These are phyloP conservation scores for Dalbergia cultrata DNA, from an alignment of 306 rosid species.

Conservation along the genomic window DNA sequence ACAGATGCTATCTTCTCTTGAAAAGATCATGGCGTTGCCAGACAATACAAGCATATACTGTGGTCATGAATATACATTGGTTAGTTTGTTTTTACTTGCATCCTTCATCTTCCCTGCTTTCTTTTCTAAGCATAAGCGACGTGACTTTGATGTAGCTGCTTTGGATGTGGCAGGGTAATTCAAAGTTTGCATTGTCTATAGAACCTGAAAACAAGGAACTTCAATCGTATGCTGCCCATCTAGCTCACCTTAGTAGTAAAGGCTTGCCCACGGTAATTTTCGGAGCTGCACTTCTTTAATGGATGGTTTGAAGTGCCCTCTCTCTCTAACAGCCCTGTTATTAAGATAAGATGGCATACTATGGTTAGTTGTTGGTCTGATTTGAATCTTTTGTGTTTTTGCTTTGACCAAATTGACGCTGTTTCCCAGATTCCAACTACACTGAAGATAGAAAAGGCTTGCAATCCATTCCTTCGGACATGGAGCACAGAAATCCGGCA, in stretches of 20 bases:
- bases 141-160: conserved; percentile 43
- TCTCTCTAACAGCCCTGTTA: conserved; percentile 11
- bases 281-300: neutral
- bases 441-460: conserved; percentile 79
- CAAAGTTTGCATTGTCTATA: conserved; percentile 87
- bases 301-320: conserved; percentile 18
- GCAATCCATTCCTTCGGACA: conserved; percentile 95
- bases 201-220: conserved; percentile 91
- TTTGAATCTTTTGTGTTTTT: conserved; percentile 14
- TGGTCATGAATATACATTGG: conserved; percentile 93
- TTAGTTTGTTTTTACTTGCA: conserved; percentile 46
- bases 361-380: conserved; percentile 4
- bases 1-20: conserved; percentile 88
- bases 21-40: conserved; percentile 76
- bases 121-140: conserved; percentile 8
- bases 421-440: conserved; percentile 81
- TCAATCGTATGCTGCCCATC: conserved; percentile 75
- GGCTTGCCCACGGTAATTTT: conserved; percentile 89
- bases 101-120: conserved; percentile 31
- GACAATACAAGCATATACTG: conserved; percentile 83
- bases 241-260: conserved; percentile 75
- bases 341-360: neutral
- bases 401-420: conserved; percentile 1
- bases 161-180: conserved; percentile 72
- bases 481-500: conserved; percentile 74